These are phyloP conservation scores for Neurospora crassa DNA, from an alignment of 2,329 filamentous ascomycete species.

Conservation along the genomic window DNA sequence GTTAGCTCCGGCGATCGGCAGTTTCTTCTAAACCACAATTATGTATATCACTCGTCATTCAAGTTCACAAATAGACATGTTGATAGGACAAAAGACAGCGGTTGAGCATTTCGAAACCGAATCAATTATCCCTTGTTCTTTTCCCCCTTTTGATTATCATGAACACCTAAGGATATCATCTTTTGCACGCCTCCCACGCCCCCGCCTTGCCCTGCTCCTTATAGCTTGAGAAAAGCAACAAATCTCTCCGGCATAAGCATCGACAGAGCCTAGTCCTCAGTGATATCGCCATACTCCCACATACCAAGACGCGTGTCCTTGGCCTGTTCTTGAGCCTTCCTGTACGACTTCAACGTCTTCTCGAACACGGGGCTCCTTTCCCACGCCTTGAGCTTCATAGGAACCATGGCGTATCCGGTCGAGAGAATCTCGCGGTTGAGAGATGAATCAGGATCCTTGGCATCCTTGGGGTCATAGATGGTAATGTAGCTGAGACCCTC, in stretches of 20 bases:
- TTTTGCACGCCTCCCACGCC: not conserved
- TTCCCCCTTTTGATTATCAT: not conserved
- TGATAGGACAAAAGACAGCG: not conserved
- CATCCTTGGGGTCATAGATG: conserved; percentile 65
- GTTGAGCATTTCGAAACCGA: not conserved
- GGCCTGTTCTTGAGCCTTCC: conserved; percentile 64
- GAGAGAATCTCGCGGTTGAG: conserved; percentile 81
- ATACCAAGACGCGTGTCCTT: conserved; percentile 76
- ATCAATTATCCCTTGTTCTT: not conserved
- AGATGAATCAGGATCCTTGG: conserved; percentile 53
- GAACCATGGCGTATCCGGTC: conserved; percentile 83
- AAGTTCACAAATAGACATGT: not conserved
- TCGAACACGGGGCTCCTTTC: conserved; percentile 64
- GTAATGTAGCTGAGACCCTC: conserved; percentile 82
- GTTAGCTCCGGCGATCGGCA: not conserved
- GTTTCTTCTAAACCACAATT: not conserved
- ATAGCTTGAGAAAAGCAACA: not conserved
- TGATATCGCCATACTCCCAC: conserved; percentile 98
- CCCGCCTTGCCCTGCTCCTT: not conserved
- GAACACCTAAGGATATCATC: not conserved
- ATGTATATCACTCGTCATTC: not conserved
- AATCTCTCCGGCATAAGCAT: not conserved
- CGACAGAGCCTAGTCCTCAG: conserved; percentile 56
- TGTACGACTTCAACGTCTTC: conserved; percentile 62
- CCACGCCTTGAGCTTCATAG: conserved; percentile 84